phyloP scores from a whole-genome alignment of 495 filamentous ascomycete genomes.

The Neurospora hispaniola region DNA sequence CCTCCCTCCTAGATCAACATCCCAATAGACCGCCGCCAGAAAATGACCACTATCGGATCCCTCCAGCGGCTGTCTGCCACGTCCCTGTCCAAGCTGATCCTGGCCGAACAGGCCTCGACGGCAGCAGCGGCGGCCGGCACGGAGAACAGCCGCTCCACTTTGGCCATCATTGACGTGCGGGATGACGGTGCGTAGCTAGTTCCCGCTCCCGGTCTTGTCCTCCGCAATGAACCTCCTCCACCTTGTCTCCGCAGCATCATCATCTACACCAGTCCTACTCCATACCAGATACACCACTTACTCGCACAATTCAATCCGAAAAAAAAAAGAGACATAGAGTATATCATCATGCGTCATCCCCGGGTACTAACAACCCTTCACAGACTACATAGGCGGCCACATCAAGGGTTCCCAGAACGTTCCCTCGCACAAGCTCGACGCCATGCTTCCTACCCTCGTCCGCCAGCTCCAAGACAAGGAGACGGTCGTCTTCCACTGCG shows the following conservation, averaged over 20 bases:
- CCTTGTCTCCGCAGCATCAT: not conserved
- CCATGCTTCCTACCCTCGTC: slow-evolving; percentile 68
- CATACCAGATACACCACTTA: not conserved
- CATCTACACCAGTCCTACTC: not conserved
- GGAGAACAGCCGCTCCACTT: slow-evolving; percentile 9
- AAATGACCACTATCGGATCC: slow-evolving; percentile 40
- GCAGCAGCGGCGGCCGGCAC: not conserved
- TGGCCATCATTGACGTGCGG: slow-evolving; percentile 83
- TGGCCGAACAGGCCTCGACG: slow-evolving; percentile 17
- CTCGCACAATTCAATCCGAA: not conserved
- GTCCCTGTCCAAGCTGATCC: slow-evolving; percentile 46
- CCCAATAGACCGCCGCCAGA: slow-evolving; percentile 35
- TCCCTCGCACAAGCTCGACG: slow-evolving; percentile 61
- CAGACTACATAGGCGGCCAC: slow-evolving; percentile 90
- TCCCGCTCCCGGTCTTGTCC: not conserved
- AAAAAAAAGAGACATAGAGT: not conserved
- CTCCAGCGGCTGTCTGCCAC: slow-evolving; percentile 56
- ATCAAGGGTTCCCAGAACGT: slow-evolving; percentile 67
- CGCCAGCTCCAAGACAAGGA: slow-evolving; percentile 68
- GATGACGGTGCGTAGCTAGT: slow-evolving; percentile 49
- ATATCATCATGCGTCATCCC: not conserved
- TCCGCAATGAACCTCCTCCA: not conserved
- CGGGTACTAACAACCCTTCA: not conserved
- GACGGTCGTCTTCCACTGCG: slow-evolving; percentile 88
- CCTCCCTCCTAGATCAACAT: not conserved